A percentile compares a stretch with the other conserved stretches of the same genome.
These are phyloP conservation scores for Aureobasidium subglaciale DNA, from an alignment of 2,329 filamentous ascomycete species.

Conservation along the genomic window DNA sequence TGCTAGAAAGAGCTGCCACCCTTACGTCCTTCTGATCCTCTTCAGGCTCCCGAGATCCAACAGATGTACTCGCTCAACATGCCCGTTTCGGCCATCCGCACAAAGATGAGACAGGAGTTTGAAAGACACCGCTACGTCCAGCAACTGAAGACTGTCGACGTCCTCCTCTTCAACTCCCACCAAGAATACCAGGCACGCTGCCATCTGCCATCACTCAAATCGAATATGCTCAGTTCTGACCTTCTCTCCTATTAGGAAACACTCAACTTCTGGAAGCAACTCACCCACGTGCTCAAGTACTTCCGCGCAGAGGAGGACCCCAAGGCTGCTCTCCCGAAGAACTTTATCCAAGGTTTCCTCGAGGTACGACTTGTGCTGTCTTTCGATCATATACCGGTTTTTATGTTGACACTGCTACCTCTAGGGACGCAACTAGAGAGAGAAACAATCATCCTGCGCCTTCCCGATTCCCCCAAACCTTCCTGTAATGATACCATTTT, in stretches of 20 bases:
- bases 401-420: constrained; percentile 10
- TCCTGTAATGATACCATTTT: constrained; percentile 17
- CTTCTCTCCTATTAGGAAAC: constrained; percentile 61
- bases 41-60: constrained; percentile 89
- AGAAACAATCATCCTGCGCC: constrained; percentile 14
- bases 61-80: constrained; percentile 92
- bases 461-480: constrained; percentile 11
- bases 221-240: neutral
- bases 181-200: constrained; percentile 81
- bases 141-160: constrained; percentile 80
- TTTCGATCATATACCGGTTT: neutral
- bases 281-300: constrained; percentile 92
- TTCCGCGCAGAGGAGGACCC: constrained; percentile 83
- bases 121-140: constrained; percentile 91
- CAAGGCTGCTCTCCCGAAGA: constrained; percentile 68
- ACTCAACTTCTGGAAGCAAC: constrained; percentile 98
- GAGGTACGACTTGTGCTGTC: constrained; percentile 57
- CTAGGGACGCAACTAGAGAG: constrained; percentile 33
- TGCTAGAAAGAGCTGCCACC: neutral
- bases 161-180: constrained; percentile 83
- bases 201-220: too few species aligned
- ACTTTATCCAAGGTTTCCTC: constrained; percentile 90
- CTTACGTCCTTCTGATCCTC: neutral
- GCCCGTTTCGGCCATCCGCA: constrained; percentile 79
- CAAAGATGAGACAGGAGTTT: constrained; percentile 93